These are phyloP conservation scores for Coprinopsis cinerea DNA, from an alignment of 768 basidiomycete genomes.

Conservation along the genomic window DNA sequence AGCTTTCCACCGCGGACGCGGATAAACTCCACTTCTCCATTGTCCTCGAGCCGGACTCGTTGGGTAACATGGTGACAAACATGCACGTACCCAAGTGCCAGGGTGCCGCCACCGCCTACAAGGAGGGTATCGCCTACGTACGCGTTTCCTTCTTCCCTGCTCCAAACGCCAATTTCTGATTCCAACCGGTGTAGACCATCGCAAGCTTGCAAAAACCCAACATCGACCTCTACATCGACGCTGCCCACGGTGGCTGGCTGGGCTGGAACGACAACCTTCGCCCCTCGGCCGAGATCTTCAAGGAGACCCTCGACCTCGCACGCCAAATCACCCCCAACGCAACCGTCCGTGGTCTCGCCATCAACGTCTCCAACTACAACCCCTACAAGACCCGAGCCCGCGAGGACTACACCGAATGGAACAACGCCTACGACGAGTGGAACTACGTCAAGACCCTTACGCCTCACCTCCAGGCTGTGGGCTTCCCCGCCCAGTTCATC, in stretches of 20 bases:
- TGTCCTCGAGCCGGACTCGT: slow-evolving; percentile 28
- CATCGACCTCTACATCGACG: slow-evolving; percentile 17
- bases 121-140: slow-evolving; percentile 16
- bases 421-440: slow-evolving; percentile 25
- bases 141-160: background rate
- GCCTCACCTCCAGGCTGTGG: slow-evolving; percentile 24
- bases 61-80: slow-evolving; percentile 28
- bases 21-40: slow-evolving; percentile 22
- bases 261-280: slow-evolving; percentile 28
- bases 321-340: slow-evolving; percentile 20
- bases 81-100: slow-evolving; percentile 23
- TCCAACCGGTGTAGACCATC: slow-evolving; percentile 16
- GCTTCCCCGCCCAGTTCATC: slow-evolving; percentile 30
- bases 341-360: slow-evolving; percentile 26
- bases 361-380: slow-evolving; percentile 31
- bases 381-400: slow-evolving; percentile 20
- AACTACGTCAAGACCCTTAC: slow-evolving; percentile 24
- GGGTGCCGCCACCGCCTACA: slow-evolving; percentile 22
- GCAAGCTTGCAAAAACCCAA: slow-evolving; percentile 15
- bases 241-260: slow-evolving; percentile 32
- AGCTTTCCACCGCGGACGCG: slow-evolving; percentile 16
- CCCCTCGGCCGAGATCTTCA: slow-evolving; percentile 23
- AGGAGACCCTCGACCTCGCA: slow-evolving; percentile 22
- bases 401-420: slow-evolving; percentile 20
- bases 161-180: background rate